These are phyloP conservation scores for Echinochloa phyllopogon DNA, from an alignment of 176 grass and related monocot species.

Conservation along the genomic window DNA sequence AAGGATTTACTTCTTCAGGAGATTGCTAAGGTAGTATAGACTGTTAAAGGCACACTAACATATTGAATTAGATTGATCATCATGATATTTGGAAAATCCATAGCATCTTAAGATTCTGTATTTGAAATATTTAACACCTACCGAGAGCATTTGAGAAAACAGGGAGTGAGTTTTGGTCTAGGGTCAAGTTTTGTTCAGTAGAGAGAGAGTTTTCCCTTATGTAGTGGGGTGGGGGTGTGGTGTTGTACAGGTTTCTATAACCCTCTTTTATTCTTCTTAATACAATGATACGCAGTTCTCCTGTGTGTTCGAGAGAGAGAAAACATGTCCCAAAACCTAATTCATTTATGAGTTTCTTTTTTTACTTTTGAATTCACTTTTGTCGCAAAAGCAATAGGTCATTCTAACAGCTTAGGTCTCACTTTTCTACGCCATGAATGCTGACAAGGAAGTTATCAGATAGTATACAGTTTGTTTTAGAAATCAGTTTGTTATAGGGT, in stretches of 20 bases:
- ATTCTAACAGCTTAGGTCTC: not conserved
- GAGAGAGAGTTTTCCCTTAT: too few relatives aligned
- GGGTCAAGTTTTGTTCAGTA: too few relatives aligned
- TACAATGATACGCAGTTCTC: too few relatives aligned
- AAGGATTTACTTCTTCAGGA: slow-evolving; percentile 97
- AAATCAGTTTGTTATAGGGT: slow-evolving; percentile 1
- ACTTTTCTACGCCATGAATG: slow-evolving; percentile 13
- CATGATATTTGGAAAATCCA: slow-evolving; percentile 8
- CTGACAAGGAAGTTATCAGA: not conserved
- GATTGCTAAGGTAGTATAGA: slow-evolving; percentile 75
- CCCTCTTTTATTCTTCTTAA: not conserved
- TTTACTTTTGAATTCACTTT: not conserved
- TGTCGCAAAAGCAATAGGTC: not conserved
- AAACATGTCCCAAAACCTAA: too few relatives aligned
- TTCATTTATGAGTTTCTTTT: slow-evolving; percentile 19
- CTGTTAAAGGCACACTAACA: slow-evolving; percentile 6
- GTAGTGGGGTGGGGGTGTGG: too few relatives aligned
- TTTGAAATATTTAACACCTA: not conserved
- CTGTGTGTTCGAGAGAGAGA: not conserved
- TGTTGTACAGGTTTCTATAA: too few relatives aligned
- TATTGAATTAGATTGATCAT: not conserved
- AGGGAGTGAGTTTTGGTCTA: not conserved
- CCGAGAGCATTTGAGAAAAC: slow-evolving; percentile 4
- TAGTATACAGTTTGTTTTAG: not conserved
- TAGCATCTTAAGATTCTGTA: not conserved